Percentiles rank a stretch among this genome's conserved stretches.
Conservation (phyloP, 306 rosid genomes). For the Rosa rugosa region DNA sequence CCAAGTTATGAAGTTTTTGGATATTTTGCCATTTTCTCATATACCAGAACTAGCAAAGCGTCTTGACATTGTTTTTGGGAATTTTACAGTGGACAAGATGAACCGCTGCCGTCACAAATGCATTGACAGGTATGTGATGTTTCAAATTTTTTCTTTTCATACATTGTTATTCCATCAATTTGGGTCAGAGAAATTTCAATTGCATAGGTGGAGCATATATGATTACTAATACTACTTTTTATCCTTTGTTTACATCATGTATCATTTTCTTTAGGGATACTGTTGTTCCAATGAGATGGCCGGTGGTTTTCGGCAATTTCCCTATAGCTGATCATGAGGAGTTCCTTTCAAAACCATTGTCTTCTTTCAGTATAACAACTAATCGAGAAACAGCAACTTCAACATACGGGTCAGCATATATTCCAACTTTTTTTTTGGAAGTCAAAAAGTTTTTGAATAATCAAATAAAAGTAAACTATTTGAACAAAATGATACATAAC, state of each 20-base stretch:
- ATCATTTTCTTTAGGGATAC: conserved; percentile 18
- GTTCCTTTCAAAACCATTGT: conserved; percentile 18
- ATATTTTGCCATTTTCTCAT: conserved; percentile 37
- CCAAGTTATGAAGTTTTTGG: conserved; percentile 51
- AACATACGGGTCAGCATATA: conserved; percentile 20
- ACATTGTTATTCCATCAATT: not conserved
- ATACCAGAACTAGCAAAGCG: conserved; percentile 26
- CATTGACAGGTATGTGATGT: conserved; percentile 32
- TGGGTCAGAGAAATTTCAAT: not conserved
- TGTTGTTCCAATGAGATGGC: conserved; percentile 42
- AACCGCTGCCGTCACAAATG: conserved; percentile 34
- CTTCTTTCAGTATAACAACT: conserved; percentile 22
- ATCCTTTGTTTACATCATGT: not conserved
- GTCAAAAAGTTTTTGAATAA: not conserved
- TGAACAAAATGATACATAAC: no score
- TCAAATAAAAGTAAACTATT: no score
- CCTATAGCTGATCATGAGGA: not conserved
- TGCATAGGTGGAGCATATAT: not conserved
- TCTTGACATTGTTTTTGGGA: conserved; percentile 28
- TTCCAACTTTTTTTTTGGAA: not conserved
- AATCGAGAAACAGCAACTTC: conserved; percentile 10
- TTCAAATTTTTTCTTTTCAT: not conserved
- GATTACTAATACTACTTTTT: no score
- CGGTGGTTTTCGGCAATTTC: not conserved
- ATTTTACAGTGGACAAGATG: conserved; percentile 33